Evolutionary conservation across 2,329 filamentous ascomycete species (phyloP).

Genomic region (Calonectria hawksworthii): DNA sequence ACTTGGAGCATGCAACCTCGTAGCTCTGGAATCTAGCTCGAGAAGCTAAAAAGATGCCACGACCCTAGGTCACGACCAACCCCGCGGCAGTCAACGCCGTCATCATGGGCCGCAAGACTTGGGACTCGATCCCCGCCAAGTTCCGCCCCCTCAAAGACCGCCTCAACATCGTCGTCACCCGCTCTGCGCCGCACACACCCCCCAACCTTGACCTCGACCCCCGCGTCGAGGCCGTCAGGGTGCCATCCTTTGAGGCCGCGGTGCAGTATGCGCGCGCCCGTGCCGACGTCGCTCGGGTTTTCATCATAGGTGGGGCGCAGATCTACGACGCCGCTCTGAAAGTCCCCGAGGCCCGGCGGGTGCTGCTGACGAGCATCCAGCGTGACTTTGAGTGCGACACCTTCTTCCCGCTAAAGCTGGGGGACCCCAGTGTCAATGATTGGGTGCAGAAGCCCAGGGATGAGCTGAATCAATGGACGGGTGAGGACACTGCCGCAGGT

Average conservation of each 20-base stretch:
- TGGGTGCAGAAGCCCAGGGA: slow-evolving; percentile 69
- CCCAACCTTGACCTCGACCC: slow-evolving; percentile 24
- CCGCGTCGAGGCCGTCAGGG: slow-evolving; percentile 65
- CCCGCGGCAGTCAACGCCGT: slow-evolving; percentile 74
- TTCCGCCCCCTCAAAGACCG: slow-evolving; percentile 86
- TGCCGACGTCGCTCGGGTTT: slow-evolving; percentile 70
- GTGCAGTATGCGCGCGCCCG: slow-evolving; percentile 61
- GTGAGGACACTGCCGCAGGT: slow-evolving; percentile 71
- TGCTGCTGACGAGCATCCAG: slow-evolving; percentile 79
- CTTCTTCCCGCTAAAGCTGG: slow-evolving; percentile 75
- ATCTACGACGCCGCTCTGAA: slow-evolving; percentile 82
- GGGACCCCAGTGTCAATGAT: slow-evolving; percentile 52
- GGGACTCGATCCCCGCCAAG: slow-evolving; percentile 85
- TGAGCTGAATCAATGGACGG: slow-evolving; percentile 74
- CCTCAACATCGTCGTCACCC: slow-evolving; percentile 85
- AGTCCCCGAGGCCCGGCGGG: slow-evolving; percentile 68
- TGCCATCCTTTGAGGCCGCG: slow-evolving; percentile 71
- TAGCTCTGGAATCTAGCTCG: not conserved
- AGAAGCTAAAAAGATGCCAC: not conserved
- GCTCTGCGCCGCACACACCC: slow-evolving; percentile 55
- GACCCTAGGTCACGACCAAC: slow-evolving; percentile 45
- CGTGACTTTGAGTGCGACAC: slow-evolving; percentile 83
- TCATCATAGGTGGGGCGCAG: slow-evolving; percentile 91
- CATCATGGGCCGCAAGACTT: slow-evolving; percentile 98
- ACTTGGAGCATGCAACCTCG: not conserved